phyloP scores from a whole-genome alignment of 352 stramenopile genomes.

The Phytophthora hybrid region DNA sequence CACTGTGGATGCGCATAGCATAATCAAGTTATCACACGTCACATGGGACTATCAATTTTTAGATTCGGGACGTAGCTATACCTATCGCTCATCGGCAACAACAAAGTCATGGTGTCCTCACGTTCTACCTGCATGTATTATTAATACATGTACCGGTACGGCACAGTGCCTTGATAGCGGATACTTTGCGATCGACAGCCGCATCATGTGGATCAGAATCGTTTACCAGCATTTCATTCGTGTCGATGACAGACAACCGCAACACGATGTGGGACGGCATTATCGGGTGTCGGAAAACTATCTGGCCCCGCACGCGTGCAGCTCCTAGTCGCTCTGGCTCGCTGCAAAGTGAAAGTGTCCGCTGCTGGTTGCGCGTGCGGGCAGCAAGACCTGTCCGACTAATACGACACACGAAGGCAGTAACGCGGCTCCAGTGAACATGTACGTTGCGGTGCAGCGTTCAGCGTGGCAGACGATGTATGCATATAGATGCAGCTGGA shows the following conservation, averaged over 20 bases:
- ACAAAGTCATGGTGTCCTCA: no score
- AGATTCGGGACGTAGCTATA: no score
- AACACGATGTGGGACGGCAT: constrained; percentile 5
- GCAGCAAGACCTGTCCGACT: constrained; percentile 10
- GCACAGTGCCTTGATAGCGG: not conserved
- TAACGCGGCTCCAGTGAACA: constrained; percentile 8
- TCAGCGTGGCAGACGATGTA: constrained; percentile 14
- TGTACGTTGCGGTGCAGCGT: constrained; percentile 9
- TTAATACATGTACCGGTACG: no score
- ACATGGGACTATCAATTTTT: no score
- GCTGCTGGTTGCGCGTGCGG: not conserved
- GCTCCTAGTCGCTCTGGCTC: constrained; percentile 7
- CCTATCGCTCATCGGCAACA: no score
- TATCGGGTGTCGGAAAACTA: constrained; percentile 17
- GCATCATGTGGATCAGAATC: constrained; percentile 14
- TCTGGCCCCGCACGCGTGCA: constrained; percentile 10
- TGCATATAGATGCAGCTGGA: not conserved
- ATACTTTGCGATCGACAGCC: constrained; percentile 31
- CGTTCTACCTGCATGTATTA: no score
- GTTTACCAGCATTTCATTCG: constrained; percentile 28
- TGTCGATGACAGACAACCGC: constrained; percentile 8
- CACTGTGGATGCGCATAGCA: no score
- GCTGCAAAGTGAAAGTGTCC: constrained; percentile 11
- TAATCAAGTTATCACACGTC: no score
- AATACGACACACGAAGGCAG: constrained; percentile 3